Conservation (phyloP, 169 alveolate genomes). For the Plasmodium blacklocki region DNA sequence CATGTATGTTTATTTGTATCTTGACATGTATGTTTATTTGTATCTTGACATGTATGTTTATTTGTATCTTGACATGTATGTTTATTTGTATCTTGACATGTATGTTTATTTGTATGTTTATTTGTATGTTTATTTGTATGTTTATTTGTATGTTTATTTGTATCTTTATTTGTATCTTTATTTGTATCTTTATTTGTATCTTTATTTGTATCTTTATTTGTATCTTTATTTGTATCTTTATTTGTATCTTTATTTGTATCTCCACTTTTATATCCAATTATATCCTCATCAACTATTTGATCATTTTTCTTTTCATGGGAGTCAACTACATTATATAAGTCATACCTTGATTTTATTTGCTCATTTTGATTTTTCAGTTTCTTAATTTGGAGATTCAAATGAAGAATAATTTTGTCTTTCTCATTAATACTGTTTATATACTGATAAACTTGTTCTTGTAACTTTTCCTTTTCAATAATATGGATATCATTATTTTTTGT, state of each 20-base stretch:
- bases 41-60: too few species aligned
- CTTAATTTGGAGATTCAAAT: constrained; percentile 22
- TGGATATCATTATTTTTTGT: constrained; percentile 52
- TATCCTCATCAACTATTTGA: background rate
- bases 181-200: too few species aligned
- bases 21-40: too few species aligned
- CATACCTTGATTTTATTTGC: background rate
- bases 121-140: too few species aligned
- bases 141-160: too few species aligned
- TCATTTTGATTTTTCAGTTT: constrained; percentile 25
- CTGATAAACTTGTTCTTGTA: constrained; percentile 28
- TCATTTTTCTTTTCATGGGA: background rate
- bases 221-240: too few species aligned
- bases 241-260: too few species aligned
- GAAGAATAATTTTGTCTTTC: constrained; percentile 43
- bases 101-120: too few species aligned
- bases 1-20: background rate
- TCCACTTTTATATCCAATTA: background rate
- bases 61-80: too few species aligned
- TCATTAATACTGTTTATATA: constrained; percentile 16
- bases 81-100: too few species aligned
- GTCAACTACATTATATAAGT: background rate
- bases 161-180: too few species aligned
- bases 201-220: too few species aligned
- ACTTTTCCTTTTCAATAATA: constrained; percentile 36